A percentile compares a stretch with the other conserved stretches of the same genome.
phyloP scores from a whole-genome alignment of 768 basidiomycete genomes.

The Paxillus ammoniavirescens region DNA sequence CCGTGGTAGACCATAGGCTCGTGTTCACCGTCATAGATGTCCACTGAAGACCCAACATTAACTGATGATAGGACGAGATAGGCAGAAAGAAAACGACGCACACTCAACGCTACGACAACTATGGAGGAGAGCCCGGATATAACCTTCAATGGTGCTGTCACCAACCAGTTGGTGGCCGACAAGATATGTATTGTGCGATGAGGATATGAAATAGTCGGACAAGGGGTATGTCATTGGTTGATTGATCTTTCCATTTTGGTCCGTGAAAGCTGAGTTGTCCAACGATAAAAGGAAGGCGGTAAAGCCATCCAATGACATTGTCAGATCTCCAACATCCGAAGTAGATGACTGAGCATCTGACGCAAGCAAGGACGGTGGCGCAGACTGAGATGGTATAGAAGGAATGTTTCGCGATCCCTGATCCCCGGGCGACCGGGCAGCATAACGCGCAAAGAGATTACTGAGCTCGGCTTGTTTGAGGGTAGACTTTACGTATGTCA shows the following conservation, averaged over 20 bases:
- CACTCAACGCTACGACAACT: constrained; percentile 93
- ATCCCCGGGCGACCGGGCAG: constrained; percentile 10
- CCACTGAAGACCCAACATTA: constrained; percentile 51
- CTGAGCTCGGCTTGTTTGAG: constrained; percentile 34
- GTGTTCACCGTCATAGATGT: constrained; percentile 84
- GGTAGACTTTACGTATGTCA: constrained; percentile 31
- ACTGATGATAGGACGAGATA: neutral
- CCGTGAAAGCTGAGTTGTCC: constrained; percentile 65
- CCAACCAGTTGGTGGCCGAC: constrained; percentile 86
- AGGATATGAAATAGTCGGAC: constrained; percentile 84
- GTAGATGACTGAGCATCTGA: neutral
- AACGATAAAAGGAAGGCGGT: constrained; percentile 76
- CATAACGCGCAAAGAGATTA: constrained; percentile 37
- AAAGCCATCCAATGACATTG: constrained; percentile 61
- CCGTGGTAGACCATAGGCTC: constrained; percentile 91
- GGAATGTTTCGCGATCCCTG: neutral
- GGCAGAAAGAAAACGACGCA: constrained; percentile 37
- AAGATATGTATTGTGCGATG: constrained; percentile 92
- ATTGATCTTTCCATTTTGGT: constrained; percentile 51
- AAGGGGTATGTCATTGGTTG: constrained; percentile 91
- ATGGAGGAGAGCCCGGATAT: constrained; percentile 86
- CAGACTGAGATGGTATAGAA: neutral
- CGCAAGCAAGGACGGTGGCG: neutral
- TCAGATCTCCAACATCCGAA: constrained; percentile 9
- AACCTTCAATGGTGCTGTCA: constrained; percentile 86